Evolutionary conservation across 768 basidiomycete genomes (phyloP).

Genomic region (Podaxis rugospora): DNA sequence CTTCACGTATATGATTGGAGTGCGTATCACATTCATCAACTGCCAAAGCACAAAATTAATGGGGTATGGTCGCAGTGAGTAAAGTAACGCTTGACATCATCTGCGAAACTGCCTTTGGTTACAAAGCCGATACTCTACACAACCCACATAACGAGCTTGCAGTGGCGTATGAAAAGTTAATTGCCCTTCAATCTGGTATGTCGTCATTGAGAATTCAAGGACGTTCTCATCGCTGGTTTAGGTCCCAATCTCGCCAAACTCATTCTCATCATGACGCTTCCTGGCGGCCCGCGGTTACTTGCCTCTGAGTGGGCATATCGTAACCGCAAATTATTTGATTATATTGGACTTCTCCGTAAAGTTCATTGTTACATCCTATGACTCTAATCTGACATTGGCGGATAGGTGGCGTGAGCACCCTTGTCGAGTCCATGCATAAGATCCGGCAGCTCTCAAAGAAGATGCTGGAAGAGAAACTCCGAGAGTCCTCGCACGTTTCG

Average conservation of each 20-base stretch:
- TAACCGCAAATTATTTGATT: slow-evolving; percentile 18
- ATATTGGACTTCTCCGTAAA: slow-evolving; percentile 13
- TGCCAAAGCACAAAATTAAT: neutral
- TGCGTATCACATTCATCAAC: slow-evolving; percentile 15
- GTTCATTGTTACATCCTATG: neutral
- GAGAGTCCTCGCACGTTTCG: slow-evolving; percentile 21
- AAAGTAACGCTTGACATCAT: slow-evolving; percentile 40
- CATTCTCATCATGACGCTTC: slow-evolving; percentile 24
- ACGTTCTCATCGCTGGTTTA: neutral
- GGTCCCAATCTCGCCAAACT: slow-evolving; percentile 28
- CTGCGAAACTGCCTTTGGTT: slow-evolving; percentile 36
- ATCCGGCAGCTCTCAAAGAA: slow-evolving; percentile 28
- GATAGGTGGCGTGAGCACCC: slow-evolving; percentile 11
- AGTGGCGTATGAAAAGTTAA: slow-evolving; percentile 29
- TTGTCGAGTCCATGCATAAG: slow-evolving; percentile 27
- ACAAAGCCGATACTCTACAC: slow-evolving; percentile 31
- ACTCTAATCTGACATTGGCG: neutral
- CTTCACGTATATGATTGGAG: slow-evolving; percentile 34
- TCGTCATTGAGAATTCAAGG: neutral
- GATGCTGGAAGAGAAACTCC: slow-evolving; percentile 29
- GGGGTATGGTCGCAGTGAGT: slow-evolving; percentile 23
- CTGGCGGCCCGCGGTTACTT: slow-evolving; percentile 21
- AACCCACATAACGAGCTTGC: slow-evolving; percentile 35
- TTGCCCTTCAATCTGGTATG: slow-evolving; percentile 28
- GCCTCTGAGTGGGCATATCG: slow-evolving; percentile 25